These are phyloP conservation scores for Phytophthora nicotianae DNA, from an alignment of 352 stramenopile species.

Conservation along the genomic window DNA sequence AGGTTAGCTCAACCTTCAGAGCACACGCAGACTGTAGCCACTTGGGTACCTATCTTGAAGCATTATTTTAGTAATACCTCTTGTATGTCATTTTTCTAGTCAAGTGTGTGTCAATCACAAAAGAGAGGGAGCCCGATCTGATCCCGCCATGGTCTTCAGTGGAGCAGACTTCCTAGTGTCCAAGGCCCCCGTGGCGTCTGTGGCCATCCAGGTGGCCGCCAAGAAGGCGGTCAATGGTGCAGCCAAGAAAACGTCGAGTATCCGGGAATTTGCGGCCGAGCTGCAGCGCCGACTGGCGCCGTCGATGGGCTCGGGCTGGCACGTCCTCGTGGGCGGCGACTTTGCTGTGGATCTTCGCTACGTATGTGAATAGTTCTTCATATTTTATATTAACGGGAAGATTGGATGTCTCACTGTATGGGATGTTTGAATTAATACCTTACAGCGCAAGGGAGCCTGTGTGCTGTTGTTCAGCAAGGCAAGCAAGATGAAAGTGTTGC, in stretches of 20 bases:
- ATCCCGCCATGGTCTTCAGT: slow-evolving; percentile 50
- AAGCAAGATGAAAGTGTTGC: slow-evolving; percentile 71
- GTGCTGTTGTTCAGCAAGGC: slow-evolving; percentile 66
- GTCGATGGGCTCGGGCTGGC: slow-evolving; percentile 63
- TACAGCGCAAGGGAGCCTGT: slow-evolving; percentile 67
- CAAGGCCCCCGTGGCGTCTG: slow-evolving; percentile 50
- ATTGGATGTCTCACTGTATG: not conserved
- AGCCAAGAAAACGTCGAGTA: slow-evolving; percentile 57
- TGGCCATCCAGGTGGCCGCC: slow-evolving; percentile 43
- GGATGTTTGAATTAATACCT: slow-evolving; percentile 4
- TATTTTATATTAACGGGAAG: slow-evolving; percentile 4
- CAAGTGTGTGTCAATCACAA: slow-evolving; percentile 19
- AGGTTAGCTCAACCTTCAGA: not conserved
- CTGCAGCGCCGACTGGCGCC: slow-evolving; percentile 50
- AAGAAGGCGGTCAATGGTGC: slow-evolving; percentile 61
- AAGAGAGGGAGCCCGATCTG: slow-evolving; percentile 3
- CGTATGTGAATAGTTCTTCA: slow-evolving; percentile 38
- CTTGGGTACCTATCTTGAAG: not conserved
- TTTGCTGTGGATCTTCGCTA: slow-evolving; percentile 82
- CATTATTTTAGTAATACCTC: not conserved
- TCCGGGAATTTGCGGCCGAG: slow-evolving; percentile 58
- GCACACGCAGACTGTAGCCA: not conserved
- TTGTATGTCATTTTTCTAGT: not conserved
- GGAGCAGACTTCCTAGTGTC: slow-evolving; percentile 69
- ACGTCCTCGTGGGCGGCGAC: slow-evolving; percentile 68